Conservation (phyloP, 2,329 filamentous ascomycete species). For the Sclerotinia sclerotiorum region DNA sequence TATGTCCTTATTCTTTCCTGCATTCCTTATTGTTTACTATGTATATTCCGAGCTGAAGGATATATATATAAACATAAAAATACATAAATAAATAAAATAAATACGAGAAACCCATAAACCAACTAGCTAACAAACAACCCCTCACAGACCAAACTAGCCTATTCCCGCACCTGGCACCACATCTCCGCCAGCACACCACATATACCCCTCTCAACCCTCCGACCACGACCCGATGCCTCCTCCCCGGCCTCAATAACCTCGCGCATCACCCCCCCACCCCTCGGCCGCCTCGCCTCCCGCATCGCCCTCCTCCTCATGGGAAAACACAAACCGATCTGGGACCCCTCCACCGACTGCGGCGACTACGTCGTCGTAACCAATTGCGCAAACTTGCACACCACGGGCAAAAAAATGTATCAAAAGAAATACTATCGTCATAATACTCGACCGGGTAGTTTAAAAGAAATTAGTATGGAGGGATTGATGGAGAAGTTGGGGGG, state of each 20-base stretch:
- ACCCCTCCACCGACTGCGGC: slow-evolving; percentile 96
- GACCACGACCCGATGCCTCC: slow-evolving; percentile 42
- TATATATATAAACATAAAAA: not conserved
- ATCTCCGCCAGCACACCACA: slow-evolving; percentile 69
- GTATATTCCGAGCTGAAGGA: slow-evolving; percentile 23
- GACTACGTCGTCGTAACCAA: slow-evolving; percentile 96
- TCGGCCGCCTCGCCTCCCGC: slow-evolving; percentile 83
- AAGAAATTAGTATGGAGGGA: slow-evolving; percentile 88
- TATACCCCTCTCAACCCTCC: slow-evolving; percentile 54
- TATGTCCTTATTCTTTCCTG: slow-evolving; percentile 45
- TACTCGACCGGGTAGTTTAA: slow-evolving; percentile 83
- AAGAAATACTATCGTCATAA: slow-evolving; percentile 97
- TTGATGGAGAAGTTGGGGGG: slow-evolving; percentile 95
- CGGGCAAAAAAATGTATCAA: slow-evolving; percentile 88
- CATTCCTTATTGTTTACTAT: slow-evolving; percentile 3
- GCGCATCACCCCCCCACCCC: slow-evolving; percentile 65
- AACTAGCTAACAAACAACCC: not conserved
- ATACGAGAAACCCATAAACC: not conserved
- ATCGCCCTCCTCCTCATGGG: slow-evolving; percentile 92
- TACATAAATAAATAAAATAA: not conserved
- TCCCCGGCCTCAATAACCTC: slow-evolving; percentile 43
- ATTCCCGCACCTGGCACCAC: slow-evolving; percentile 93
- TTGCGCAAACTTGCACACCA: slow-evolving; percentile 82
- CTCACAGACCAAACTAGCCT: slow-evolving; percentile 84
- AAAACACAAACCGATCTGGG: slow-evolving; percentile 98